A percentile compares a stretch with the other conserved stretches of the same genome.
These are phyloP conservation scores for Lactifluus pinguis DNA, from an alignment of 768 basidiomycete genomes.

Conservation along the genomic window DNA sequence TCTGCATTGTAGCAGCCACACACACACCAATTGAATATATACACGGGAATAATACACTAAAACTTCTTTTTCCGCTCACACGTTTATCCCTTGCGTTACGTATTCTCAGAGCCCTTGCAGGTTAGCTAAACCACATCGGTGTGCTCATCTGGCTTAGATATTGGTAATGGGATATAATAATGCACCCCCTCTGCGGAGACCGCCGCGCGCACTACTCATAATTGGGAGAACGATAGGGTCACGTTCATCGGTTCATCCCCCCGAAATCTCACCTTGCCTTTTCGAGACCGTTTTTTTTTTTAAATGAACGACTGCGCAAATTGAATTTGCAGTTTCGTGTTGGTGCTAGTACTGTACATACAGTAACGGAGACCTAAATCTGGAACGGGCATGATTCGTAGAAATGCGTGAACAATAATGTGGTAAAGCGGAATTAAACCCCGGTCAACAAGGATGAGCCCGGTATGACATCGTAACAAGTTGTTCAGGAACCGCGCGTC, in stretches of 20 bases:
- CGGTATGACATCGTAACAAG: background rate
- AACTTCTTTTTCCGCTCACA: background rate
- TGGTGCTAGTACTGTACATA: background rate
- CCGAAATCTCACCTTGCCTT: slow-evolving; percentile 2
- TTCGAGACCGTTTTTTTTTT: background rate
- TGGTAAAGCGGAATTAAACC: too few species aligned
- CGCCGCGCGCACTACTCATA: too few species aligned
- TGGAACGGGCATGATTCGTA: too few species aligned
- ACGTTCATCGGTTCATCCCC: background rate
- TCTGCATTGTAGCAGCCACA: too few species aligned
- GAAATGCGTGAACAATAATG: too few species aligned
- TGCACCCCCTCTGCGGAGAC: too few species aligned
- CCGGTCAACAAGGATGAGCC: background rate
- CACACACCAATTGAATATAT: too few species aligned
- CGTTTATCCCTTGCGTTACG: background rate
- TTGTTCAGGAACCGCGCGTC: background rate
- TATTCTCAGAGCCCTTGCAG: background rate
- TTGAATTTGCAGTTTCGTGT: background rate
- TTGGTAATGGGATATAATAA: background rate
- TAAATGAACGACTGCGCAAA: background rate
- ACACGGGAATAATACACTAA: too few species aligned
- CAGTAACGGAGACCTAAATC: too few species aligned
- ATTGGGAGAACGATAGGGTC: too few species aligned
- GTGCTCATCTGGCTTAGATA: background rate
- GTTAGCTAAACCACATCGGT: background rate